Evolutionary conservation across 805 yeast species (phyloP), one percentile per base, ranked within the genome.

Genomic region (Torulaspora microellipsoides): DNA sequence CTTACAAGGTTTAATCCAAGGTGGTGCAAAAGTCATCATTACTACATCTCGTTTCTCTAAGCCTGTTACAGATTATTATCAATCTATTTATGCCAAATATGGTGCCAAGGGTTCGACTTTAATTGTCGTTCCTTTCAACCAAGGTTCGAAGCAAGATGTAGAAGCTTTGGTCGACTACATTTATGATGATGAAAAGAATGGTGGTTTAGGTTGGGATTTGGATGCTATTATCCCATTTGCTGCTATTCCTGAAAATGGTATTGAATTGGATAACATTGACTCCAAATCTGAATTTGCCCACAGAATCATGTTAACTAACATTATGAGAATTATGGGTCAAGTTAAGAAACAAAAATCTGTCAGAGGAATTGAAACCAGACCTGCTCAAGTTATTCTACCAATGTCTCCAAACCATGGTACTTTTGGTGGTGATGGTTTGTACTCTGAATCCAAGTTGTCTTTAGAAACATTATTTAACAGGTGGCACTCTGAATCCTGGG

Each of bases 321-420:
- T 93, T 58, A 76, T 90, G 67, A 83, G 99, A 70, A 76, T 93
- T 58, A 76, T 93, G 65, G 99, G 99, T 70, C 79, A 77, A 55
- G 86, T 93, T 57, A 89, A 91, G 76, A 66, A 80, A 47, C 85
- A 85, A 65, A 93, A 93, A 73, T 77, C 78, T 55, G 73, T 81
- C 39, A 75, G 78, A 59, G 83, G 83, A 46, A 76, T 80, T 54
- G 95, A 85, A 67, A 93, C 99, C 33, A 84, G 99, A 70, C 99
- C 99, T 38, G 98, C 99, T 47, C 98, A 93, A 74, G 95, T 89
- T 53, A 80, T 93, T 56, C 76, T 93, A 62, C 99, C 99, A 59
- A 73, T 93, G 67, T 91, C 98, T 58, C 99, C 99, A 58, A 93
- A 93, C 74, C 99, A 93, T 66, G 99, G 99, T 68, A 89, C 96